Conservation (phyloP, 129 eudicot genomes). For the Helichrysum umbraculigerum region DNA sequence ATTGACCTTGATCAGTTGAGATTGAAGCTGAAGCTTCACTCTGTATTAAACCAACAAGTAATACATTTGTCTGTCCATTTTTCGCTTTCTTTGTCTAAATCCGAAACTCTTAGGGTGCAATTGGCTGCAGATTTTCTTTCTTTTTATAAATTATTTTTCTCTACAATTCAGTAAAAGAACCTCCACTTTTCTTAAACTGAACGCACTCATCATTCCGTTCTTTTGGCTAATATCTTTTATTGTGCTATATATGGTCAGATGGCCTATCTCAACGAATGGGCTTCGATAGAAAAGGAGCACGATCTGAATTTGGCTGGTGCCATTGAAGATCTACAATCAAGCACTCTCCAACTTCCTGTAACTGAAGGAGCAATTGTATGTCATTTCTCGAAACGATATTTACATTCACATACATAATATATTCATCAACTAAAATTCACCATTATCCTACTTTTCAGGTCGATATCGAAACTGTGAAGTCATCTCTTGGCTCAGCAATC, state of each 20-base stretch:
- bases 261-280: constrained; percentile 72
- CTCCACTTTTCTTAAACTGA: no score
- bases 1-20: constrained; percentile 57
- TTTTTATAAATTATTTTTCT: no score
- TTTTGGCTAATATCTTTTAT: constrained; percentile 22
- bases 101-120: no score
- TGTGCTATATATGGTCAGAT: constrained; percentile 44
- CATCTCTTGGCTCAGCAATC: constrained; percentile 74
- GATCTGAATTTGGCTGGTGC: constrained; percentile 51
- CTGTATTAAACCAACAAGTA: constrained; percentile 71
- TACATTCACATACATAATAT: background rate
- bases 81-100: no score
- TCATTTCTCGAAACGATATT: background rate
- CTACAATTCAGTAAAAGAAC: no score
- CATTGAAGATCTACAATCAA: constrained; percentile 70
- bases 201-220: background rate
- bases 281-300: constrained; percentile 66
- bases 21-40: constrained; percentile 56
- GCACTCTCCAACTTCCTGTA: constrained; percentile 87
- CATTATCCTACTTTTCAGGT: constrained; percentile 43
- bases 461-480: constrained; percentile 55
- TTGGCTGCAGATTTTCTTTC: no score
- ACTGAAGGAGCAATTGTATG: constrained; percentile 81
- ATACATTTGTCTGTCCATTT: background rate
- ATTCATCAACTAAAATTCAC: background rate